These are phyloP conservation scores for Leishmania tarentolae DNA, from an alignment of 208 protist species.

Conservation along the genomic window DNA sequence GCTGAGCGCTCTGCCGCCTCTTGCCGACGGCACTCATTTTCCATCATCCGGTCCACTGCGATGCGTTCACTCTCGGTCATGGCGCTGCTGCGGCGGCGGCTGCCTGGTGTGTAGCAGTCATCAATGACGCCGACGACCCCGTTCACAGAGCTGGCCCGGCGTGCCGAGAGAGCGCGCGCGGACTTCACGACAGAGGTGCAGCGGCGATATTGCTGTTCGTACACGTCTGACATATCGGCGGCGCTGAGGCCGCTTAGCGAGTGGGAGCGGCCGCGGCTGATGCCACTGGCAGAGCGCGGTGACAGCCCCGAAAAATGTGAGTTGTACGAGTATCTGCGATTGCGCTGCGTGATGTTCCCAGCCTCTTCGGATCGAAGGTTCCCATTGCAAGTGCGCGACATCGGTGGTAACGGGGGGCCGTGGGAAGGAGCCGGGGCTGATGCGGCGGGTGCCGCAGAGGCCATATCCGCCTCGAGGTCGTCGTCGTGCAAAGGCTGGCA, in stretches of 20 bases:
- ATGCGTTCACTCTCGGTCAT: constrained; percentile 56
- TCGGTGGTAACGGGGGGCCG: background rate
- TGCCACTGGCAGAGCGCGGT: constrained; percentile 25
- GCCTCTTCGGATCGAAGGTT: background rate
- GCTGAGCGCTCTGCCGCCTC: constrained; percentile 39
- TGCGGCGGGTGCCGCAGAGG: constrained; percentile 6
- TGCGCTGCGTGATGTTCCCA: background rate
- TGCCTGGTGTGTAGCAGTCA: background rate
- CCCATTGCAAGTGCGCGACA: constrained; percentile 12
- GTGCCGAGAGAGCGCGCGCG: constrained; percentile 37
- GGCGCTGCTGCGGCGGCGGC: constrained; percentile 17
- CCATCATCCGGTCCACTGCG: constrained; percentile 60
- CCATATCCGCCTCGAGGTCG: constrained; percentile 12
- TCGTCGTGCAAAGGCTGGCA: background rate
- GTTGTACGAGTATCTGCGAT: constrained; percentile 4
- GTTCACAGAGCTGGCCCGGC: constrained; percentile 41
- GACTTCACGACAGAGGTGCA: constrained; percentile 44
- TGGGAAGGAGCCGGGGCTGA: background rate
- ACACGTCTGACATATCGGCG: constrained; percentile 11
- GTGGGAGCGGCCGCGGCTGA: constrained; percentile 13
- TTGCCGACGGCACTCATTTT: constrained; percentile 54
- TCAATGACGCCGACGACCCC: constrained; percentile 25
- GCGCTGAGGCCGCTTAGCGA: constrained; percentile 14
- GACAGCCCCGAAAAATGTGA: constrained; percentile 12
- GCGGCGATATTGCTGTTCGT: constrained; percentile 30